Evolutionary conservation across 108 stramenopile species (phyloP), one percentile per base, ranked within the genome.

Genomic region (Chaetoceros muelleri): DNA sequence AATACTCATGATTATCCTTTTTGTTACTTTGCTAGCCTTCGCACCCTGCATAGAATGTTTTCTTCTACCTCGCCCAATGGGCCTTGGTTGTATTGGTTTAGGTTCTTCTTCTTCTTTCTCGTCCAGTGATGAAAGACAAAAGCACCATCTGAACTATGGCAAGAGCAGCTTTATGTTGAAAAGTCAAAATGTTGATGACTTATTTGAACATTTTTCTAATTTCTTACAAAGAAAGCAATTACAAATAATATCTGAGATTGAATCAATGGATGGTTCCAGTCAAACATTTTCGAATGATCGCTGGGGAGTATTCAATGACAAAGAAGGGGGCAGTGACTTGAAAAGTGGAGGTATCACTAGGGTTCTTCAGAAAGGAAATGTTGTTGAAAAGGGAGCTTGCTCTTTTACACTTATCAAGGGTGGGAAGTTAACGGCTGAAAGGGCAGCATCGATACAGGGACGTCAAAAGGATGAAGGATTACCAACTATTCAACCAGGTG

Each of bases 351-450:
- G 93, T 19, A 76, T 80, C 46, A 96, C 95, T 20, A 79, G 95
- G 13, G 95, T 96, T 23, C 62, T 96, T 30, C 81, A 92, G 63
- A 82, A 74, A 5, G 95, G 95, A 1, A 60, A 73, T 26, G 74
- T 96, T 30, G 63, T 95, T 16, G 95, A 96, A 76, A 96, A 96
- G 72, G 95, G 93, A 3, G 93, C 93, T 2, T 91, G 90, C 58
- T 92, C 90, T 25, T 69, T 93, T 17, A 93, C 95, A 1, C 17
- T 94, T 20, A 76, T 96, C 24, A 54, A 72, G 23, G 54, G 75
- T 25, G 84, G 77, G 2, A 61, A 70, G 2, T 64, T 93, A 60
- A 72, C 85, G 24, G 70, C 73, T 0, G 85, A 85, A 61, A 71
- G 85, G 16, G 87, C 91, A 2, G 71, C 74, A 13, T 71, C 87